Evolutionary conservation across 495 filamentous ascomycete genomes (phyloP).

Genomic region (Penicillium crystallinum): DNA sequence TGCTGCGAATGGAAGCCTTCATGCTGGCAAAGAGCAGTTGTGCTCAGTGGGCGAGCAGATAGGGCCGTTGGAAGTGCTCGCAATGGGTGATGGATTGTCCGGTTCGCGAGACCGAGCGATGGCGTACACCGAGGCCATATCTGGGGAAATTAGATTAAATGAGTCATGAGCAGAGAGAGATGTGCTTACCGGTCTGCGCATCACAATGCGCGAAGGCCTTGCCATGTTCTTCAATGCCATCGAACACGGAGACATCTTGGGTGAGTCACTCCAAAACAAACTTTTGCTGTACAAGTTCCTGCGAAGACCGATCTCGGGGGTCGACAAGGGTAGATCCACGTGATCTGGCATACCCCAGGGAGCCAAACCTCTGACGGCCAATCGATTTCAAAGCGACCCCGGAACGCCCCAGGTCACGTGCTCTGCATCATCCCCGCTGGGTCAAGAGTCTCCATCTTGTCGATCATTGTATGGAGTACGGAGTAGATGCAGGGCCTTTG

Average conservation of each 20-base stretch:
- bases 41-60: background rate
- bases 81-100: conserved; percentile 1
- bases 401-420: background rate
- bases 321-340: background rate
- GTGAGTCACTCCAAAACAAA: conserved; percentile 1
- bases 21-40: background rate
- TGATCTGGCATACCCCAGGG: background rate
- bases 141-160: background rate
- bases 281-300: background rate
- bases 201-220: background rate
- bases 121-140: background rate
- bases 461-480: too few species aligned
- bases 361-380: background rate
- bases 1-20: conserved; percentile 1
- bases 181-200: background rate
- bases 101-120: background rate
- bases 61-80: background rate
- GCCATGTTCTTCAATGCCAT: conserved; percentile 1
- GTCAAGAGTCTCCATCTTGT: too few species aligned
- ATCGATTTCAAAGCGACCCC: background rate
- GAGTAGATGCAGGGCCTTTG: too few species aligned
- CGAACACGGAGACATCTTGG: conserved; percentile 1
- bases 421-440: background rate
- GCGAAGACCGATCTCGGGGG: background rate
- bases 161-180: background rate